phyloP scores from a whole-genome alignment of 73 alveolate species.

The Paramecium tetraurelia region DNA sequence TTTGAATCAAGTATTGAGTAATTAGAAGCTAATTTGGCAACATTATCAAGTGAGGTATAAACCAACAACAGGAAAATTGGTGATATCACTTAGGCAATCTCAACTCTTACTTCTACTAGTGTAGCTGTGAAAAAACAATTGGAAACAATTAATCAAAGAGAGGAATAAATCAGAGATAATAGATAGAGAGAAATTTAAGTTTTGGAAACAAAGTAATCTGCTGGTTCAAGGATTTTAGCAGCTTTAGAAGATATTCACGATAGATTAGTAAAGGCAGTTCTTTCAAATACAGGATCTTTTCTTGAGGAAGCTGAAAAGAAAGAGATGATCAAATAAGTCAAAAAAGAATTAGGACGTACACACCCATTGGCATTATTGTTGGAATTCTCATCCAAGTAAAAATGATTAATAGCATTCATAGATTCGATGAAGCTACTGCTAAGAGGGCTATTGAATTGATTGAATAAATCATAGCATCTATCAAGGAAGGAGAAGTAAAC shows the following conservation, averaged over 20 bases:
- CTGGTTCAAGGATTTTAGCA: background rate
- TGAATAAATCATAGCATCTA: background rate
- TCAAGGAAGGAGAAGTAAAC: background rate
- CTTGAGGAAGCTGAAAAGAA: background rate
- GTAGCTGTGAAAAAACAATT: background rate
- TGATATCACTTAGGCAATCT: background rate
- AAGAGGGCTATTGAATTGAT: background rate
- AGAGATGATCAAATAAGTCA: background rate
- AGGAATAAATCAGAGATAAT: background rate
- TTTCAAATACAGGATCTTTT: background rate
- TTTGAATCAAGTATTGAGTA: background rate
- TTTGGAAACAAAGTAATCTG: background rate
- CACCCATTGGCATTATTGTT: background rate
- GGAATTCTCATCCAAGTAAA: background rate
- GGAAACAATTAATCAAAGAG: background rate
- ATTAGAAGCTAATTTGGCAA: background rate
- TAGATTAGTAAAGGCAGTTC: background rate
- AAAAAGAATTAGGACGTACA: background rate
- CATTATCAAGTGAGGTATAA: background rate
- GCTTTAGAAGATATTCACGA: background rate
- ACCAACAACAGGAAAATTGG: background rate
- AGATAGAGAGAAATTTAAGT: background rate
- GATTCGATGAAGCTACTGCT: conserved; percentile 44
- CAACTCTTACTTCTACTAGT: background rate
- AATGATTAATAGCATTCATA: background rate